Evolutionary conservation across 495 filamentous ascomycete species (phyloP).

Genomic region (Glonium stellatum): DNA sequence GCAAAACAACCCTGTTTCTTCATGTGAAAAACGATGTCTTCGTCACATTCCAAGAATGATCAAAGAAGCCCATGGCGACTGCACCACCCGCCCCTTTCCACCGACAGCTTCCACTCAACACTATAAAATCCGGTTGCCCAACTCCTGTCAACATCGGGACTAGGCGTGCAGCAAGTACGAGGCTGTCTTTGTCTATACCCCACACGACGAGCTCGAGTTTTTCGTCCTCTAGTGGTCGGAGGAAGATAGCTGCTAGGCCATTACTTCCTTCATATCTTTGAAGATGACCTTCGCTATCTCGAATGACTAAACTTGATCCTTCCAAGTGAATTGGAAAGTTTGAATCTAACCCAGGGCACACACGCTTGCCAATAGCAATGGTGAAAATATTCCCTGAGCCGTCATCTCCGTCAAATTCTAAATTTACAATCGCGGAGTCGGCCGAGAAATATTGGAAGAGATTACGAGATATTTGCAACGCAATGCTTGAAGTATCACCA

Average conservation of each 20-base stretch:
- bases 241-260: conserved; percentile 44
- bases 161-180: conserved; percentile 49
- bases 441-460: conserved; percentile 54
- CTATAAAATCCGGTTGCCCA: conserved; percentile 53
- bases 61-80: conserved; percentile 51
- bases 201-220: conserved; percentile 51
- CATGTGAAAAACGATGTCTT: conserved; percentile 27
- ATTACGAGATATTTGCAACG: conserved; percentile 53
- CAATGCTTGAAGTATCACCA: conserved; percentile 31
- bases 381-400: conserved; percentile 31
- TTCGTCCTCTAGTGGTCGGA: conserved; percentile 41
- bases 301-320: conserved; percentile 10
- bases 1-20: not conserved
- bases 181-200: conserved; percentile 43
- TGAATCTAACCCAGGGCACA: conserved; percentile 10
- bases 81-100: conserved; percentile 50
- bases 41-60: conserved; percentile 47
- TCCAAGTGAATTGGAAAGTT: conserved; percentile 18
- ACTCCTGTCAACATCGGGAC: conserved; percentile 52
- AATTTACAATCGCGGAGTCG: conserved; percentile 41
- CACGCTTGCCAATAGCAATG: conserved; percentile 23
- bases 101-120: conserved; percentile 39
- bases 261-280: conserved; percentile 15
- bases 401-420: not conserved
- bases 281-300: conserved; percentile 13